These are phyloP conservation scores for Hyparrhenia diplandra DNA, from an alignment of 176 grass and related monocot genomes.

Conservation along the genomic window DNA sequence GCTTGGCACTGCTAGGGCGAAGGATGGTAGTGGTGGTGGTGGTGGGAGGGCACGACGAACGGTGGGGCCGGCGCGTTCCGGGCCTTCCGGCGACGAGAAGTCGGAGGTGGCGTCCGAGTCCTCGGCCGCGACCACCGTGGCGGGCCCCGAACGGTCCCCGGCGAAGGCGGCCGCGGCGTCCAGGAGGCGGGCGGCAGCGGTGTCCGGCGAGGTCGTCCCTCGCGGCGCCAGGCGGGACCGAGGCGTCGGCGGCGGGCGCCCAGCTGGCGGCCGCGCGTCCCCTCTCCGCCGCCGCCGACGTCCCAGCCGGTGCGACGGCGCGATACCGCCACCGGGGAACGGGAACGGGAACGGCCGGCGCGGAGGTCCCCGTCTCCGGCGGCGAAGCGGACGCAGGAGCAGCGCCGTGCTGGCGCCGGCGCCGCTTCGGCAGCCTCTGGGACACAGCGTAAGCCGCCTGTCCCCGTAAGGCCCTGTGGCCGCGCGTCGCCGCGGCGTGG, in stretches of 20 bases:
- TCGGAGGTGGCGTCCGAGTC: slow-evolving; percentile 45
- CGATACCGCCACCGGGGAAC: slow-evolving; percentile 40
- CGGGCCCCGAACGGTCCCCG: slow-evolving; percentile 39
- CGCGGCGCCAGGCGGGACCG: slow-evolving; percentile 31
- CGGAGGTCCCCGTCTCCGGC: slow-evolving; percentile 64
- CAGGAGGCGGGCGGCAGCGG: slow-evolving; percentile 23
- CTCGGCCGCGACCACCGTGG: slow-evolving; percentile 32
- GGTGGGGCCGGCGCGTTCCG: neutral
- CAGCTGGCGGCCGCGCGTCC: slow-evolving; percentile 36
- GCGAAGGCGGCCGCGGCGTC: slow-evolving; percentile 17
- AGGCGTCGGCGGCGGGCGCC: neutral
- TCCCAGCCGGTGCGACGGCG: slow-evolving; percentile 27
- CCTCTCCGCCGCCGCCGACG: slow-evolving; percentile 43
- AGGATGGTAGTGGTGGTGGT: neutral
- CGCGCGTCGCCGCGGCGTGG: slow-evolving; percentile 30
- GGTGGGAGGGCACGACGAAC: neutral
- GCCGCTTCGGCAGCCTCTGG: neutral
- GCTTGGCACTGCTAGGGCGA: slow-evolving; percentile 22
- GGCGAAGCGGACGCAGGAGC: slow-evolving; percentile 50
- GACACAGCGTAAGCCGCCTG: slow-evolving; percentile 12
- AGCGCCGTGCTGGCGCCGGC: neutral
- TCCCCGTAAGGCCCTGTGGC: slow-evolving; percentile 10
- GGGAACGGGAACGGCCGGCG: slow-evolving; percentile 25
- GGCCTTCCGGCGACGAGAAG: slow-evolving; percentile 15
- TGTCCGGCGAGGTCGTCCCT: slow-evolving; percentile 41